These are phyloP conservation scores for Cladosporium sp. DNA, from an alignment of 2,329 filamentous ascomycete genomes.

Conservation along the genomic window DNA sequence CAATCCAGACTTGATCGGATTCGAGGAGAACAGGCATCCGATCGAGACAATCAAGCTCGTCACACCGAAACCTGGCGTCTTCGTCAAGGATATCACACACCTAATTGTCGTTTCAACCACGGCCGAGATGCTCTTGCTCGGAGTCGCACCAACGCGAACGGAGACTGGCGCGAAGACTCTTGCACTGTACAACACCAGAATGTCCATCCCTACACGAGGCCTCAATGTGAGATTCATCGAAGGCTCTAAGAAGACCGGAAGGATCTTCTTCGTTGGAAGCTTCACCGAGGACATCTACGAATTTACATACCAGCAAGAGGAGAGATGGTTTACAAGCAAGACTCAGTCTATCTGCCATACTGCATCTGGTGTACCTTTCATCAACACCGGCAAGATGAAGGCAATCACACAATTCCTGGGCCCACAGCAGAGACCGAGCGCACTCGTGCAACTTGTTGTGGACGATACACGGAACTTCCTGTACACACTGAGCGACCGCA, in stretches of 20 bases:
- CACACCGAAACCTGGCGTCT: conserved; percentile 81
- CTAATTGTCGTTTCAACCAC: conserved; percentile 87
- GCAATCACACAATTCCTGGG: conserved; percentile 31
- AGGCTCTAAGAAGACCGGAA: conserved; percentile 74
- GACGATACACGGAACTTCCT: conserved; percentile 87
- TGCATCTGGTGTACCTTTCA: conserved; percentile 36
- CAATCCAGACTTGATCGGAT: conserved; percentile 89
- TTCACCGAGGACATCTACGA: conserved; percentile 88
- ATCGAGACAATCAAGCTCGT: conserved; percentile 92
- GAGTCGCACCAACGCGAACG: conserved; percentile 68
- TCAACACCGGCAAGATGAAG: conserved; percentile 27
- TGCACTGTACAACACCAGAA: conserved; percentile 82
- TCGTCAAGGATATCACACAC: conserved; percentile 81
- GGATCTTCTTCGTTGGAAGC: conserved; percentile 88
- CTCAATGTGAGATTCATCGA: conserved; percentile 72
- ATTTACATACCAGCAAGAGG: conserved; percentile 93
- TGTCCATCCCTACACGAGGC: conserved; percentile 76
- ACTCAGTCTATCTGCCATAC: conserved; percentile 71
- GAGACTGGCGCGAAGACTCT: conserved; percentile 70
- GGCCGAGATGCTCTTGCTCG: conserved; percentile 82
- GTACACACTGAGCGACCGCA: conserved; percentile 85
- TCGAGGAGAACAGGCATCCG: conserved; percentile 82
- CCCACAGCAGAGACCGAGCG: conserved; percentile 53
- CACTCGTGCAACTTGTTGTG: conserved; percentile 76
- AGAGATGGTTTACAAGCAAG: conserved; percentile 93